These are phyloP conservation scores for Saprolegnia parasitica DNA, from an alignment of 352 stramenopile genomes.

Conservation along the genomic window DNA sequence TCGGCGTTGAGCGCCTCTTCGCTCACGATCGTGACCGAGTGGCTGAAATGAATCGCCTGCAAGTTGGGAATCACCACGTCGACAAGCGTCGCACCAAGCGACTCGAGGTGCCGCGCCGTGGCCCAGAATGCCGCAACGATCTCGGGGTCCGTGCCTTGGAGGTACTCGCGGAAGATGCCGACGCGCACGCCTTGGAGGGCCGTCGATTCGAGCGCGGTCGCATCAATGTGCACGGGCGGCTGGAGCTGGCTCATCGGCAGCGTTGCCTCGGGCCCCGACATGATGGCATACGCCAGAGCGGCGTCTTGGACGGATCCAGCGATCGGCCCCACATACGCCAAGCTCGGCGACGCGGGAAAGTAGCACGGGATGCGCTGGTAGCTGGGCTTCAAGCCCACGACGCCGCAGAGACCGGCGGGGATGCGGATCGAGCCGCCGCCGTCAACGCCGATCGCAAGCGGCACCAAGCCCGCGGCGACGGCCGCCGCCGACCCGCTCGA, in stretches of 20 bases:
- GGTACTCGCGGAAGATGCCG: slow-evolving; percentile 70
- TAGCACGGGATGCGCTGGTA: slow-evolving; percentile 66
- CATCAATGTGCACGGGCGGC: slow-evolving; percentile 41
- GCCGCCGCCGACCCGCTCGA: slow-evolving; percentile 84
- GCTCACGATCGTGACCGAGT: slow-evolving; percentile 71
- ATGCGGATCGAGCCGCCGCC: slow-evolving; percentile 88
- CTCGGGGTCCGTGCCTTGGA: slow-evolving; percentile 62
- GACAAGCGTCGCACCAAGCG: slow-evolving; percentile 62
- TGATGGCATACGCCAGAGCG: slow-evolving; percentile 77
- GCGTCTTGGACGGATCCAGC: slow-evolving; percentile 69
- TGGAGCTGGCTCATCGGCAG: slow-evolving; percentile 47
- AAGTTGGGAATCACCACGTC: slow-evolving; percentile 75
- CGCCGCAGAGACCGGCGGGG: slow-evolving; percentile 73
- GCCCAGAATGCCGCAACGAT: slow-evolving; percentile 44
- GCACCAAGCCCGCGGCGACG: slow-evolving; percentile 82
- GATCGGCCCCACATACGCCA: slow-evolving; percentile 78
- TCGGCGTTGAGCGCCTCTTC: slow-evolving; percentile 73
- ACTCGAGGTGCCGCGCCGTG: slow-evolving; percentile 46
- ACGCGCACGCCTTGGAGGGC: slow-evolving; percentile 61
- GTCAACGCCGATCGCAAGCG: slow-evolving; percentile 80
- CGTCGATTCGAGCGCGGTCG: slow-evolving; percentile 49
- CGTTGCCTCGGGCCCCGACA: slow-evolving; percentile 53
- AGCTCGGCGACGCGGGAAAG: slow-evolving; percentile 45
- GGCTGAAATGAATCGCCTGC: slow-evolving; percentile 65
- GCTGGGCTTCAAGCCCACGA: slow-evolving; percentile 85